Base-by-base conservation (phyloP, 495 filamentous ascomycete genomes). In the Letharia lupina region DNA sequence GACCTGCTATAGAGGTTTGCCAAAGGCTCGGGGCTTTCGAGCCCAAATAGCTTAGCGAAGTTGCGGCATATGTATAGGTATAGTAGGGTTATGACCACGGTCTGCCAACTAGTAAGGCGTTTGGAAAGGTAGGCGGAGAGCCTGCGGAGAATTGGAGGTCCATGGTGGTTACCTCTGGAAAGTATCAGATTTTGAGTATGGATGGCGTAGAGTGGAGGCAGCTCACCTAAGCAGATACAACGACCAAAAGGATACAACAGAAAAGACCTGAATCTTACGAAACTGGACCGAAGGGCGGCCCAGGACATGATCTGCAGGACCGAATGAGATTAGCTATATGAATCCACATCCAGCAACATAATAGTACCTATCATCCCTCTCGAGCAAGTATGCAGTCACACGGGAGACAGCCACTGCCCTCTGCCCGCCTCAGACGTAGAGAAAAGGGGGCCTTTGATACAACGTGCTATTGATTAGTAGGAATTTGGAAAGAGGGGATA, bases 31-130 rank as follows among this genome's bases (percentile, higher is more conserved):
- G 94, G 94, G 67, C 87, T 90, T 71, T 96, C 94, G 45, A 98
- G 86, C 16, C 91, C 90, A 61, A 96, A 81, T 9, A 98, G 85
- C 69, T 95, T 94, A 70, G 88, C 90, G 65, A 98, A 93, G 75
- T 98, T 98, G 50, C 94, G 89, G 60, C 89, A 84, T 56, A 91
- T 79, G 74, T 98, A 98, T 60, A 97, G 88, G 79, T 91, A 95
- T 60, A 98, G 83, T 72, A 96, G 86, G 63, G 93, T 93, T 48
- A 93, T 78, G 63, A 96, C 87, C 23, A 96, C 81, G 18, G 86
- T 92, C 76, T 96, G 94, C 90, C 94, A 98, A 63, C 87, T 79
- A 16, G 91, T 95, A 54, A 97, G 79, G 64, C 81, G 85, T 35
- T 76, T 81, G 28, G 85, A 84, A 31, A 96, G 83, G 50, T 83